These are phyloP conservation scores for Comarum palustre DNA, from an alignment of 306 rosid genomes.

Conservation along the genomic window DNA sequence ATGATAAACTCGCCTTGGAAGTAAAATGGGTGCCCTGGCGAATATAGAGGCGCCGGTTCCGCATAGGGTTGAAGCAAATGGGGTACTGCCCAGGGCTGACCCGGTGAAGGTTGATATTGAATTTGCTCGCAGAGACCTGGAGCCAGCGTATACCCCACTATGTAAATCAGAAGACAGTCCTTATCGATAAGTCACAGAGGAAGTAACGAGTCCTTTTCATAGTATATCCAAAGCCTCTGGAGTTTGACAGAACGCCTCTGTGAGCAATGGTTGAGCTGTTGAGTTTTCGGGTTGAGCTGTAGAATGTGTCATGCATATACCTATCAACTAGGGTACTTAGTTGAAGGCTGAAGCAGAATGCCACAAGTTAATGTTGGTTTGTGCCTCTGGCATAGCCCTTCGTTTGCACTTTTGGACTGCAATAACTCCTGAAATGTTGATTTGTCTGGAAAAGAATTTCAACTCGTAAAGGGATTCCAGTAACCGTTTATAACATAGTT, in stretches of 20 bases:
- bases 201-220: too few species aligned
- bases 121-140: too few species aligned
- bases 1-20: constrained; percentile 49
- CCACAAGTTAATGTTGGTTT: background rate
- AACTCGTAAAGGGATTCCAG: background rate
- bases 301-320: background rate
- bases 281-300: background rate
- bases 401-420: background rate
- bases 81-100: constrained; percentile 82
- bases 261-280: background rate
- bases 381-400: background rate
- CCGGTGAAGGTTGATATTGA: constrained; percentile 75
- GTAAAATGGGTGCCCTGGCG: constrained; percentile 57
- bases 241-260: constrained; percentile 36
- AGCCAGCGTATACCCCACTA: too few species aligned
- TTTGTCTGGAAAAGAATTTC: background rate
- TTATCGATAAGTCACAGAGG: too few species aligned
- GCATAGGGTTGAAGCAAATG: constrained; percentile 87
- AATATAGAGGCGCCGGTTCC: constrained; percentile 81
- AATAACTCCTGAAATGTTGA: background rate
- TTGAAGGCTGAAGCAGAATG: background rate
- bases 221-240: too few species aligned
- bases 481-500: background rate
- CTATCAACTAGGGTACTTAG: background rate
- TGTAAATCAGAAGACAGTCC: too few species aligned